Evolutionary conservation across 495 filamentous ascomycete genomes (phyloP), one percentile per base, ranked within the genome.

Genomic region (Letharia lupina): DNA sequence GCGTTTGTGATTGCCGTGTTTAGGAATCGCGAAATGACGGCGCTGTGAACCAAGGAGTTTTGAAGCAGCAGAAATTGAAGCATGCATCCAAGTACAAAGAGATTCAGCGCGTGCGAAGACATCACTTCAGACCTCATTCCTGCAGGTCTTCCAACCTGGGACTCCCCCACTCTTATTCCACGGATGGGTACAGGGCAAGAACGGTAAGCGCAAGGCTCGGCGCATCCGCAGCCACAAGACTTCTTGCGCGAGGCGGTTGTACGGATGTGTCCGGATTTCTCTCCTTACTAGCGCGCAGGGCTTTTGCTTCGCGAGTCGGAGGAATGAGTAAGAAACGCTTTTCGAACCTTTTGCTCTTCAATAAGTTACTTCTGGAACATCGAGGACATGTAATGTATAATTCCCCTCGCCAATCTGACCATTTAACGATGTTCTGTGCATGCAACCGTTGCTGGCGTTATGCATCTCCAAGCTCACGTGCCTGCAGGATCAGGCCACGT

Each of bases 101-200:
- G 33, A 5, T 0, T 41, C 13, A 6, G 41, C 6, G 18, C 11
- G 12, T 4, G 37, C 23, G 18, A 23, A 39, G 23, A 60, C 41
- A 40, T 40, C 11, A 18, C 23, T 41, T 18, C 37, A 20, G 37
- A 9, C 5, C 8, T n/a, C 15, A 41, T 3, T 40, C 10, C 20
- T 41, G 20, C 10, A 23, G 37, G 37, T 31, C 7, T 50, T 9
- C 10, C 7, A 50, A 13, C 9, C n/a, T 12, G n/a, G 41, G 58
- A 16, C 4, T 40, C 58, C 58, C 41, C 58, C 58, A 44, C 58
- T 42, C 41, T 60, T 60, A 44, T 60, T 44, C 41, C 18, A 60
- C 41, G 58, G 23, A 0, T 41, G 58, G 37, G 58, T 56, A 45
- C 45, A 50, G 0, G 28, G 31, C 5, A 35, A 18, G 11, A 18